A percentile compares a stretch with the other conserved stretches of the same genome.
Evolutionary conservation across 257 asterid genomes (phyloP).

Genomic region (Lavandula angustifolia): DNA sequence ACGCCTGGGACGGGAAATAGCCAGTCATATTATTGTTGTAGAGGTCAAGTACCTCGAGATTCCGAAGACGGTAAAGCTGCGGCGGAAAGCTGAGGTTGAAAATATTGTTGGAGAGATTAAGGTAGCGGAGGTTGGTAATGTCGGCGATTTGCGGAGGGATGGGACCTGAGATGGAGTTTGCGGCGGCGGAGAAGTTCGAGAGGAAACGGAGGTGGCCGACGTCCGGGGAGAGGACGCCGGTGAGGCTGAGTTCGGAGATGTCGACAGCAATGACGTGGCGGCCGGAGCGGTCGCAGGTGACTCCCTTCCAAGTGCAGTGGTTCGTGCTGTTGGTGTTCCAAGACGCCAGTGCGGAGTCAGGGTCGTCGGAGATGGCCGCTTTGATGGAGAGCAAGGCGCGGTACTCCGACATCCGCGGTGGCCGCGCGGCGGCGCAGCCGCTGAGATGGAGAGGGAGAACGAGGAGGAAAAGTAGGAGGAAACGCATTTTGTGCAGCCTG

Average conservation of each 20-base stretch:
- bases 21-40: constrained; percentile 85
- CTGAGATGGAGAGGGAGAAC: constrained; percentile 42
- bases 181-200: constrained; percentile 58
- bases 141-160: constrained; percentile 60
- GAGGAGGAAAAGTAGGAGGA: constrained; percentile 45
- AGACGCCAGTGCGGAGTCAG: constrained; percentile 54
- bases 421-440: constrained; percentile 39
- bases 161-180: constrained; percentile 61
- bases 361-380: constrained; percentile 70
- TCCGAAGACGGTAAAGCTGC: constrained; percentile 45
- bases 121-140: constrained; percentile 52
- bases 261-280: constrained; percentile 71
- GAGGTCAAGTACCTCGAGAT: constrained; percentile 68
- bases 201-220: constrained; percentile 65
- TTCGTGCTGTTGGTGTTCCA: constrained; percentile 58
- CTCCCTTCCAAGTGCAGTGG: constrained; percentile 75
- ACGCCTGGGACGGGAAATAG: constrained; percentile 54
- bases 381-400: constrained; percentile 66
- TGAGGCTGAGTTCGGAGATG: constrained; percentile 60
- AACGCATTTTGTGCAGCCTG: constrained; percentile 46
- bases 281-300: constrained; percentile 66
- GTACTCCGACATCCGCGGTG: constrained; percentile 51
- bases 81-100: constrained; percentile 60
- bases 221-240: constrained; percentile 59
- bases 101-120: constrained; percentile 72